phyloP scores from a whole-genome alignment of 345 rosid species.

The Pugionium dolabratum region DNA sequence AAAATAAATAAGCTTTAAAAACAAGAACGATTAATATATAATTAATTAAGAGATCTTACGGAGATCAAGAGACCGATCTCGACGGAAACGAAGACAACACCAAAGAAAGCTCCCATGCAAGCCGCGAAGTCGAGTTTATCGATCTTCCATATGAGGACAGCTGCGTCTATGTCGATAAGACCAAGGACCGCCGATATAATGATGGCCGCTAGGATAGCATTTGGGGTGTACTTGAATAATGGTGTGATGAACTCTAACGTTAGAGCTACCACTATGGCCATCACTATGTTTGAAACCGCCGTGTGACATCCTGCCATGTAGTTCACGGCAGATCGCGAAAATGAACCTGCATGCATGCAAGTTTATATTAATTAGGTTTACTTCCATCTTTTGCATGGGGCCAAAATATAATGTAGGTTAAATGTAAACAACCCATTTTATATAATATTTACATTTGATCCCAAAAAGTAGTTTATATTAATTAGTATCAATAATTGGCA shows the following conservation, averaged over 20 bases:
- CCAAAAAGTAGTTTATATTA: too few species aligned
- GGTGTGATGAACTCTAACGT: slow-evolving; percentile 66
- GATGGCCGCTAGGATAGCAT: slow-evolving; percentile 68
- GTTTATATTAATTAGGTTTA: too few species aligned
- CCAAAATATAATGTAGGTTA: too few species aligned
- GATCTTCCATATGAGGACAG: slow-evolving; percentile 65
- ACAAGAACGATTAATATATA: too few species aligned
- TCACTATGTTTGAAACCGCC: slow-evolving; percentile 75
- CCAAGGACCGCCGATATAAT: slow-evolving; percentile 73
- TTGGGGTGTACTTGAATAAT: slow-evolving; percentile 74
- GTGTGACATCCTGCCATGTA: slow-evolving; percentile 84
- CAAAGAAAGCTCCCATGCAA: slow-evolving; percentile 80
- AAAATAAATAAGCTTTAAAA: not conserved
- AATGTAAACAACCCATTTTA: too few species aligned
- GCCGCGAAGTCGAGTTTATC: slow-evolving; percentile 80
- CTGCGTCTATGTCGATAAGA: slow-evolving; percentile 63
- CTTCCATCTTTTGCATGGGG: too few species aligned
- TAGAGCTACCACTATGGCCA: slow-evolving; percentile 66
- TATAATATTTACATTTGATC: too few species aligned
- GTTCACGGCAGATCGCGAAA: slow-evolving; percentile 86
- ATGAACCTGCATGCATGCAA: slow-evolving; percentile 49
- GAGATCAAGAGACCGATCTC: slow-evolving; percentile 74
- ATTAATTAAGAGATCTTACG: slow-evolving; percentile 37
- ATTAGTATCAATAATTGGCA: too few species aligned
- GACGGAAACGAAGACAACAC: slow-evolving; percentile 62